phyloP scores from a whole-genome alignment of 2,329 filamentous ascomycete species.

The Fusarium guadeloupense region DNA sequence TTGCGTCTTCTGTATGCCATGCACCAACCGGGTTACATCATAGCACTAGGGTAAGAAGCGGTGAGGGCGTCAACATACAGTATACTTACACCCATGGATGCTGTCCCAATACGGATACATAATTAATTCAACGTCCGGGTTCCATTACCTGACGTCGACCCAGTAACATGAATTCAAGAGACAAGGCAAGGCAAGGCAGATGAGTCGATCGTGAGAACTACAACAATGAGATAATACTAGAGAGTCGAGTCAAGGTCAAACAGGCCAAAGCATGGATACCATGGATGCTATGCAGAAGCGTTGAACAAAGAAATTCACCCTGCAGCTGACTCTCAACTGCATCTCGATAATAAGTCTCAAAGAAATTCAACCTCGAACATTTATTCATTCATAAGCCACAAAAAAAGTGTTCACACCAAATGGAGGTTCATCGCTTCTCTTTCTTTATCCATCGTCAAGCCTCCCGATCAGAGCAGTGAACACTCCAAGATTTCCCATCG shows the following conservation, averaged over 20 bases:
- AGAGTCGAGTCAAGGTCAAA: neutral
- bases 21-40: slow-evolving; percentile 42
- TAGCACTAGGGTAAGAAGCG: slow-evolving; percentile 40
- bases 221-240: slow-evolving; percentile 1
- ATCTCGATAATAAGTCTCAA: slow-evolving; percentile 4
- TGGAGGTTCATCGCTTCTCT: neutral
- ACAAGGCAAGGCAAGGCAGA: slow-evolving; percentile 20
- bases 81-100: slow-evolving; percentile 20
- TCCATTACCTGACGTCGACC: slow-evolving; percentile 36
- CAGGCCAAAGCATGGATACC: slow-evolving; percentile 14
- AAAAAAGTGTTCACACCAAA: slow-evolving; percentile 2
- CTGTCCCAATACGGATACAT: slow-evolving; percentile 27
- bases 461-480: slow-evolving; percentile 17
- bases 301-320: slow-evolving; percentile 23
- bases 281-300: slow-evolving; percentile 2
- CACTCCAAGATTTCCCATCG: slow-evolving; percentile 2
- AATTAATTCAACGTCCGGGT: slow-evolving; percentile 25
- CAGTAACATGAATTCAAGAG: slow-evolving; percentile 34
- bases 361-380: slow-evolving; percentile 4
- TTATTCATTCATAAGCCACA: slow-evolving; percentile 18
- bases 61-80: slow-evolving; percentile 37
- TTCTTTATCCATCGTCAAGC: slow-evolving; percentile 9
- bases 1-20: slow-evolving; percentile 28
- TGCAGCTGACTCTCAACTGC: slow-evolving; percentile 13
- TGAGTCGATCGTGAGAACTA: slow-evolving; percentile 16